A percentile compares a stretch with the other conserved stretches of the same genome.
Evolutionary conservation across 1,139 yeast genomes (phyloP).

Genomic region (Diutina rugosa): DNA sequence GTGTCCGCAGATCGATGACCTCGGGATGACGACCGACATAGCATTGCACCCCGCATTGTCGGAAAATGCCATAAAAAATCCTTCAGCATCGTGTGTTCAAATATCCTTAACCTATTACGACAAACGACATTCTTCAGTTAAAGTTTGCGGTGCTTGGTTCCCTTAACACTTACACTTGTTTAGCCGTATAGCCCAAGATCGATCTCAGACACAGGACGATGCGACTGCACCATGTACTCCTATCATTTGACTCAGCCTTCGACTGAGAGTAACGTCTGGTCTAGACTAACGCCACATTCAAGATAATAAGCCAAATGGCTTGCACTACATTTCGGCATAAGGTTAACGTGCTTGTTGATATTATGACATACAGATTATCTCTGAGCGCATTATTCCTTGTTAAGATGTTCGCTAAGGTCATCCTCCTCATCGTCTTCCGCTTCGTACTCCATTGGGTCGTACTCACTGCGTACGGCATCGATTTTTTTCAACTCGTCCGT

Average conservation of each 20-base stretch:
- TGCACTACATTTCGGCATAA: not conserved
- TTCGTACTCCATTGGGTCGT: slow-evolving; percentile 64
- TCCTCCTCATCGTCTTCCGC: slow-evolving; percentile 34
- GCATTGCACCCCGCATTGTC: not conserved
- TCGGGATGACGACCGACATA: not conserved
- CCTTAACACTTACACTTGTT: too few species aligned
- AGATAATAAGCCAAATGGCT: not conserved
- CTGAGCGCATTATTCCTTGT: not conserved
- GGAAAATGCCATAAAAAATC: not conserved
- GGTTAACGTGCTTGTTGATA: not conserved
- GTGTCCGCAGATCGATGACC: not conserved
- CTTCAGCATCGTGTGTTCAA: too few species aligned
- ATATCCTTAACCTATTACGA: too few species aligned
- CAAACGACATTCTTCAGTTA: too few species aligned
- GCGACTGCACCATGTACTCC: not conserved
- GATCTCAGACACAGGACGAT: not conserved
- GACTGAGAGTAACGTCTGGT: too few species aligned
- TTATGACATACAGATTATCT: not conserved
- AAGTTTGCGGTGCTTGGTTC: too few species aligned
- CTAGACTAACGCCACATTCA: not conserved
- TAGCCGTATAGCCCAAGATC: not conserved
- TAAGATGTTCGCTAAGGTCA: slow-evolving; percentile 8
- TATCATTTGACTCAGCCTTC: not conserved
- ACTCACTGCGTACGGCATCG: slow-evolving; percentile 56
- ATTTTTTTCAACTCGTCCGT: slow-evolving; percentile 55